Evolutionary conservation across 306 rosid genomes (phyloP).

Genomic region (Pyrus pyrifolia): DNA sequence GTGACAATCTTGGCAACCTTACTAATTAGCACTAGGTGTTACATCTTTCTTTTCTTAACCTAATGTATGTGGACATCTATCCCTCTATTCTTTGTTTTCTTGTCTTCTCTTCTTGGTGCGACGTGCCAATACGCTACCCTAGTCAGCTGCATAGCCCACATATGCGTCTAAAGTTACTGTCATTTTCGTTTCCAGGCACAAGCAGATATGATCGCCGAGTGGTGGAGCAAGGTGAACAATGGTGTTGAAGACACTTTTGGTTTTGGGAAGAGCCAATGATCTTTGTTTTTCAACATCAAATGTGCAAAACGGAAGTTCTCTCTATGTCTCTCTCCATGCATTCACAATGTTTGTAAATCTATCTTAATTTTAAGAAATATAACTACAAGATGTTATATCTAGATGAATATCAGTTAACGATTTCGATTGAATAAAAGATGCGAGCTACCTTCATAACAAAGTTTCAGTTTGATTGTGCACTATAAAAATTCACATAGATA

Average conservation of each 20-base stretch:
- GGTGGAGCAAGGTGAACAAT: constrained; percentile 54
- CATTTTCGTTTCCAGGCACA: constrained; percentile 41
- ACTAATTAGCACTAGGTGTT: constrained; percentile 69
- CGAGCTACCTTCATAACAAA: too few relatives aligned
- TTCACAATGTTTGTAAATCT: not conserved
- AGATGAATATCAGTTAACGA: too few relatives aligned
- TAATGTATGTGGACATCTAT: constrained; percentile 35
- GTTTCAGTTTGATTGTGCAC: not conserved
- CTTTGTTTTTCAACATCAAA: too few relatives aligned
- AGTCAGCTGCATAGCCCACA: not conserved
- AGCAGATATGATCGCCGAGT: constrained; percentile 69
- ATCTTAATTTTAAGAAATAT: not conserved
- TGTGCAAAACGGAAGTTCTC: not conserved
- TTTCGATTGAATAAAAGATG: too few relatives aligned
- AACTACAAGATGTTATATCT: too few relatives aligned
- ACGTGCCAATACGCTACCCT: not conserved
- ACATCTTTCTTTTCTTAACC: constrained; percentile 84
- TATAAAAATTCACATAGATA: not conserved
- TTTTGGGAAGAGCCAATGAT: too few relatives aligned
- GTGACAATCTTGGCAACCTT: constrained; percentile 26
- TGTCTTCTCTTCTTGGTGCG: too few relatives aligned
- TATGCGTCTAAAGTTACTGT: too few relatives aligned
- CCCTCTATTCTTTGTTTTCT: not conserved
- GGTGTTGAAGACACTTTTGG: constrained; percentile 18
- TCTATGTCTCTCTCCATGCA: too few relatives aligned